Base-by-base conservation (phyloP, 1,139 yeast species). In the Lodderomyces beijingensis region DNA sequence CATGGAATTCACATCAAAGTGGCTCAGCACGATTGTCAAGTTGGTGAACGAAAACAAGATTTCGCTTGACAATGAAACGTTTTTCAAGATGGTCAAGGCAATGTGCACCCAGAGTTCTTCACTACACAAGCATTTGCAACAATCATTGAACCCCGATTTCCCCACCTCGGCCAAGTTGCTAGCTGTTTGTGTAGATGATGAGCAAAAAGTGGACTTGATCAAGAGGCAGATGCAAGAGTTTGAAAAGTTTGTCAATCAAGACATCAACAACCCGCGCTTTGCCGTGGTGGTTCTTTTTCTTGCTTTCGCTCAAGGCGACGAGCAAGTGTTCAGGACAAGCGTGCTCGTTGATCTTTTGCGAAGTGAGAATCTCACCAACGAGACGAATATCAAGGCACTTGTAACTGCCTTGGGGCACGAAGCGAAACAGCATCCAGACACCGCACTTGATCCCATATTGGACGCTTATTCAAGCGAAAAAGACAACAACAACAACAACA, bases 321-420 rank as follows among this genome's bases (percentile, higher is more conserved):
- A 37, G 10, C 23, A 25, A 7, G 43, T 36, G 11, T 30, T 42
- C 10, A 31, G 32, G 13, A 30, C 37, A 16, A 32, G 32, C 18
- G 29, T 33, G 7, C 33, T 43, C 10, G 36, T 36, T 19, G 33
- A 24, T 3, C 35, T 43, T 25, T 30, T 42, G 14, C 33, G 36
- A n/a, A 33, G 36, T 16, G 28, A 27, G 5, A 17, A 26, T 6
- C 29, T 40, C 21, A 46, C 45, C 29, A 70, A 71, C 30, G 74
- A 66, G 12, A 51, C 54, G 5, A 51, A 70, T 7, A 64, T 64
- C 34, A 41, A 58, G 14, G 73, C 74, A 5, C 66, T 79, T 1
- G 73, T 83, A 0, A 65, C 67, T 30, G 64, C 83, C 0, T 53
- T 78, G 25, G 83, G 86, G 1, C 63, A 70, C 10, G 50, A 74